A percentile compares a stretch with the other conserved stretches of the same genome.
Conservation (phyloP, 2,329 filamentous ascomycete species). For the Neofusicoccum cordaticola region DNA sequence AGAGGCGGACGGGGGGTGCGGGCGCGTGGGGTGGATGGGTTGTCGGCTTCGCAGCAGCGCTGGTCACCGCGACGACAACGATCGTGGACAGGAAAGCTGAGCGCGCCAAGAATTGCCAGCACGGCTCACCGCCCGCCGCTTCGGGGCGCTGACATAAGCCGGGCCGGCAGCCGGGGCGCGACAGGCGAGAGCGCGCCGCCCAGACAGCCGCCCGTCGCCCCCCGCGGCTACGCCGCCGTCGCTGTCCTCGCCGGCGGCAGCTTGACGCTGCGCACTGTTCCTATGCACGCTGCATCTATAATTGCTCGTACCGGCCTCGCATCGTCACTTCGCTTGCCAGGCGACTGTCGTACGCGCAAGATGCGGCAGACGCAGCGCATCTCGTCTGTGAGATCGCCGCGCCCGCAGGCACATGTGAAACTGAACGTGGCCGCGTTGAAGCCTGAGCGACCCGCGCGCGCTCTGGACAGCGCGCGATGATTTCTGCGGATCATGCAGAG, state of each 20-base stretch:
- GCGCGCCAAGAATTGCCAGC: not conserved
- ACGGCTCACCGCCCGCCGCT: conserved; percentile 3
- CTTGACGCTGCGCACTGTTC: too few relatives aligned
- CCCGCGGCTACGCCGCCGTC: not conserved
- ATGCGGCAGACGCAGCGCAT: not conserved
- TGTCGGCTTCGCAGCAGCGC: conserved; percentile 5
- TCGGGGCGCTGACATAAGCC: not conserved
- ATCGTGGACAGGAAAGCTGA: conserved; percentile 4
- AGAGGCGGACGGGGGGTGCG: not conserved
- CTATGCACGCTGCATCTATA: not conserved
- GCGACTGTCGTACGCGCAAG: conserved; percentile 3
- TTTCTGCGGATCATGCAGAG: conserved; percentile 16
- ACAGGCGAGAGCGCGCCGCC: not conserved
- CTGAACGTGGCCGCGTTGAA: conserved; percentile 13
- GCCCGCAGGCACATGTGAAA: conserved; percentile 8
- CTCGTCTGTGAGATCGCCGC: conserved; percentile 10
- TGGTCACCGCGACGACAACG: not conserved
- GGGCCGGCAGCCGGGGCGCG: too few relatives aligned
- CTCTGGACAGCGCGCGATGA: conserved; percentile 4
- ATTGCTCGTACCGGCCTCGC: not conserved
- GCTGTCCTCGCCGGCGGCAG: not conserved
- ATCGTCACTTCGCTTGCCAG: conserved; percentile 8
- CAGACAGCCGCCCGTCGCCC: not conserved
- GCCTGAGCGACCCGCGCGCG: conserved; percentile 9
- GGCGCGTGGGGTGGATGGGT: not conserved